Base-by-base conservation (phyloP, 1,284 basidiomycete species). In the Apiotrichum akiyoshidainum region DNA sequence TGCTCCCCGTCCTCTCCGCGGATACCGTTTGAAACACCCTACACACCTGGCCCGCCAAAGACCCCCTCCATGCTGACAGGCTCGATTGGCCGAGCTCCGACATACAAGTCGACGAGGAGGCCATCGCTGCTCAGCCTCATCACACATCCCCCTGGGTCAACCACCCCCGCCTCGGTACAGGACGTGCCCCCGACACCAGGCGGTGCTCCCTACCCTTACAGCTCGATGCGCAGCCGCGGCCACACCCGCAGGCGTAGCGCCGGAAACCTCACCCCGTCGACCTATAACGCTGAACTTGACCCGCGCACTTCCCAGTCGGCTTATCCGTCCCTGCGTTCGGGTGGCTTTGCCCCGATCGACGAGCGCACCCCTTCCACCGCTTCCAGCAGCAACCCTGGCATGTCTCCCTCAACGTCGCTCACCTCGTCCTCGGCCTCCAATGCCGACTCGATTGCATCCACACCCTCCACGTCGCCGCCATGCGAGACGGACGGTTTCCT, bases 111-210 rank as follows among this genome's bases (percentile, higher is more conserved):
- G 9, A 40, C 55, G 12, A 58, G 67, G 12, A 61, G 74, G 50
- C 72, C 73, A 6, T 69, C 65, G 26, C 58, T 76, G 9, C 62
- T 75, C 31, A 72, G 65, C 51, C 63, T 76, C 39, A 68, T 73
- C 57, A 75, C 72, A 16, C 67, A 70, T 31, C 67, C 72, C 1
- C 72, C 72, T 21, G 48, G 63, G 19, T 58, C 34, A 14, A 35
- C 39, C 26, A 9, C 19, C 10, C 9, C 37, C 7, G 8, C 22
- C 10, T 2, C 37, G 13, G 35, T 13, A 7, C 13, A 26, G 6
- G 48, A 50, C 39, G 48, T 50, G 11, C 48, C 48, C 21, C 48
- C 48, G n/a, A 50, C 48, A 50, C 48, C 48, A 26, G 50, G 50
- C 37, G 50, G 50, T 41, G 49, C 19, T 35, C 52, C 56, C 12